Evolutionary conservation across 129 eudicot genomes (phyloP).

Genomic region (Flaveria bidentis): DNA sequence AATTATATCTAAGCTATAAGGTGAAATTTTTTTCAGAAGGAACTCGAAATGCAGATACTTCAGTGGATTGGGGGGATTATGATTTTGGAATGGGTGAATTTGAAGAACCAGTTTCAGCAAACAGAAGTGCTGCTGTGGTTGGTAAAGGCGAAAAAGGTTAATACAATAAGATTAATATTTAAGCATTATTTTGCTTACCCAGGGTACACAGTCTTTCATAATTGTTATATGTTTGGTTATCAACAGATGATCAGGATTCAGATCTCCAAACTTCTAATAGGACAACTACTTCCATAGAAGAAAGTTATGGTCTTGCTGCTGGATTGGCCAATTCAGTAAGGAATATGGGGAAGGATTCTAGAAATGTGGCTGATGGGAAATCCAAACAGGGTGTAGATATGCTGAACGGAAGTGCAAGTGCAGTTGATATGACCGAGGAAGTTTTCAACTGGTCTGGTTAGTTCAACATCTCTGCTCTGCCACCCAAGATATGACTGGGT

Average conservation of each 20-base stretch:
- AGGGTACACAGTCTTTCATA: background rate
- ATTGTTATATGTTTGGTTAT: background rate
- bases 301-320: constrained; percentile 19
- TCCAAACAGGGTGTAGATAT: background rate
- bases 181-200: background rate
- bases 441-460: constrained; percentile 34
- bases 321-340: background rate
- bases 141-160: constrained; percentile 22
- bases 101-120: constrained; percentile 21
- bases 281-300: constrained; percentile 15
- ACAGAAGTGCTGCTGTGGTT: constrained; percentile 11
- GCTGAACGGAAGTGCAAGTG: constrained; percentile 13
- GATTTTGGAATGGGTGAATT: constrained; percentile 8
- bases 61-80: constrained; percentile 24
- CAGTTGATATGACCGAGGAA: constrained; percentile 8
- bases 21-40: background rate
- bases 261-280: constrained; percentile 20
- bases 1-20: constrained; percentile 12
- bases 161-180: background rate
- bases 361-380: constrained; percentile 5
- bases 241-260: constrained; percentile 25
- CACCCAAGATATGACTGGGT: background rate
- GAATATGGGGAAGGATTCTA: constrained; percentile 5
- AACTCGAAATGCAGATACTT: constrained; percentile 6
- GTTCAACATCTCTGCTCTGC: constrained; percentile 20